Evolutionary conservation across 23 red algal species (phyloP), one percentile per base, ranked within the genome.

Genomic region (Cyanidioschyzon merolae): DNA sequence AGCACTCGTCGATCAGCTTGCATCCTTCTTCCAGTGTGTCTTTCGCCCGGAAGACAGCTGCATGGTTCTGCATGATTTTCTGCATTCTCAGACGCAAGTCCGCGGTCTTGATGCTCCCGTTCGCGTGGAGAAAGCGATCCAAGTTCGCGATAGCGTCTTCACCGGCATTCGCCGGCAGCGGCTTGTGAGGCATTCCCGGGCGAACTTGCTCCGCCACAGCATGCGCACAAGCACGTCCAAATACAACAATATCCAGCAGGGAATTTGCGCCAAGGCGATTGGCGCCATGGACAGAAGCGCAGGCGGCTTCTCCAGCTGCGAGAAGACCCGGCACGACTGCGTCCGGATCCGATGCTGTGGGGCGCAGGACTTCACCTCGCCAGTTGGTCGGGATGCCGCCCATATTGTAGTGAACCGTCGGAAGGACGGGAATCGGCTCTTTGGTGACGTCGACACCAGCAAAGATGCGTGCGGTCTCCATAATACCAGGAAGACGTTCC

Each of bases 351-450:
- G 80, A 80, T 16, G 78, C 83, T 50, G 83, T 89, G 50, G 77
- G 57, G 24, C 81, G 81, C 0, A 96, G 27, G 39, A 96, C 92
- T 74, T 96, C 87, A 1, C 92, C 92, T 34, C 81, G 77, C 84
- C 85, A 96, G 45, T 96, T 96, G 41, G 92, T 96, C 15, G 92
- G 92, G 32, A 96, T 90, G 29, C 92, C 92, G 21, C 92, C 92
- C 92, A 96, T 96, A 79, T 96, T 96, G 77, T 96, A 96, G 81
- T 96, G 92, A 50, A 96, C 92, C 24, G 92, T 96, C 0, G 92
- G 92, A 40, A 96, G 32, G 26, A 96, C 92, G 29, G 92, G 92
- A 74, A 96, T 89, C 1, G 92, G 87, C 76, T 90, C 87, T 76
- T 96, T 96, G 76, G 79, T 84, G 34, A 90, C 88, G 76, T 96